Percentiles rank a stretch among this genome's conserved stretches.
These are phyloP conservation scores for Cordyceps cicadae DNA, from an alignment of 2,329 filamentous ascomycete species.

Conservation along the genomic window DNA sequence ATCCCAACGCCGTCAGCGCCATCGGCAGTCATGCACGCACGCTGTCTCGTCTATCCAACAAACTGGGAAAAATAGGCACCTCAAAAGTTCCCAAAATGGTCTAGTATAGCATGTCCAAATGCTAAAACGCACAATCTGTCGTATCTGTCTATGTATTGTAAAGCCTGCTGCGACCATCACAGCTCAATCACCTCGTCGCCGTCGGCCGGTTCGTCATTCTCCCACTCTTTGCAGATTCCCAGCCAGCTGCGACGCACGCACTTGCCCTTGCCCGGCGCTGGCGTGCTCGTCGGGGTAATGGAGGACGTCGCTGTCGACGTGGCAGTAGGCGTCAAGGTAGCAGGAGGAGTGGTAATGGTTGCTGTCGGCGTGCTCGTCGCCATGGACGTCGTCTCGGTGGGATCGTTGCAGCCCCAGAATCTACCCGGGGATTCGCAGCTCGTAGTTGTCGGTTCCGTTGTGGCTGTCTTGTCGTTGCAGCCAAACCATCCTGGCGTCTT, in stretches of 20 bases:
- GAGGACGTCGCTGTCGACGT: slow-evolving; percentile 18
- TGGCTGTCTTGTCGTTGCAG: slow-evolving; percentile 42
- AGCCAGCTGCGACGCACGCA: slow-evolving; percentile 30
- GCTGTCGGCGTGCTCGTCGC: slow-evolving; percentile 17
- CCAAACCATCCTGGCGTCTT: slow-evolving; percentile 59
- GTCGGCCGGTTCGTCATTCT: slow-evolving; percentile 10
- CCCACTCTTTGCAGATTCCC: slow-evolving; percentile 33
- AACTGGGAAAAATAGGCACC: not conserved
- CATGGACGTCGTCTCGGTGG: slow-evolving; percentile 19
- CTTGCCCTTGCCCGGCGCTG: slow-evolving; percentile 13
- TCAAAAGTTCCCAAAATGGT: not conserved
- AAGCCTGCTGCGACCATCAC: not conserved
- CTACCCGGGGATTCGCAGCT: slow-evolving; percentile 36
- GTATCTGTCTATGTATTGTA: slow-evolving; percentile 3
- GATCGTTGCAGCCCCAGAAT: slow-evolving; percentile 50
- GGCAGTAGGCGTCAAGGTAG: slow-evolving; percentile 36
- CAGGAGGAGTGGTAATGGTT: slow-evolving; percentile 37
- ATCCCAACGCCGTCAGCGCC: slow-evolving; percentile 7
- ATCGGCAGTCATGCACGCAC: not conserved
- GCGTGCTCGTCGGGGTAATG: slow-evolving; percentile 24
- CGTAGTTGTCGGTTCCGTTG: slow-evolving; percentile 22
- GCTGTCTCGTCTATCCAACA: slow-evolving; percentile 3
- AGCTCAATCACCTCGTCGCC: slow-evolving; percentile 14
- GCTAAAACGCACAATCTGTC: not conserved
- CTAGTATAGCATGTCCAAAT: not conserved